phyloP scores from a whole-genome alignment of 2,329 filamentous ascomycete species.

The Beauveria brongniartii region DNA sequence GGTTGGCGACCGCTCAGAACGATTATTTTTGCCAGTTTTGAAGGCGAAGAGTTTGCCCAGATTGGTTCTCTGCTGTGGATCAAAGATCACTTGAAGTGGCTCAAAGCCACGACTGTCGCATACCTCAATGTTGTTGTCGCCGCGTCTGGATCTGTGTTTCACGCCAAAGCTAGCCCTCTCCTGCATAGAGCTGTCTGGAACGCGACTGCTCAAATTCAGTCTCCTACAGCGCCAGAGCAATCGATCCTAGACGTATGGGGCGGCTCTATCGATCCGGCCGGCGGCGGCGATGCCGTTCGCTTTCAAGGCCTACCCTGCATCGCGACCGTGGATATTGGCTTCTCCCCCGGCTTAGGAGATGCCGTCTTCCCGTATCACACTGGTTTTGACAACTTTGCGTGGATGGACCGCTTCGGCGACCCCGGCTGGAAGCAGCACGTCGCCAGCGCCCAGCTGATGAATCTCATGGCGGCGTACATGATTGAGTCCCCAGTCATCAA shows the following conservation, averaged over 20 bases:
- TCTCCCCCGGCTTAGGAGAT: constrained; percentile 33
- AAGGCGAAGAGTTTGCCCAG: constrained; percentile 71
- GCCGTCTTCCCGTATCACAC: constrained; percentile 70
- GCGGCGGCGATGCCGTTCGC: constrained; percentile 37
- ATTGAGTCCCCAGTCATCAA: constrained; percentile 30
- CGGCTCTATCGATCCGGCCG: constrained; percentile 43
- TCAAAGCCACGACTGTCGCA: constrained; percentile 59
- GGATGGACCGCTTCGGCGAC: constrained; percentile 77
- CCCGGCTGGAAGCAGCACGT: constrained; percentile 52
- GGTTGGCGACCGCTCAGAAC: constrained; percentile 77
- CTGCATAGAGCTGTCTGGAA: constrained; percentile 59
- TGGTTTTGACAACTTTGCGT: constrained; percentile 77
- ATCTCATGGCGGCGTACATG: constrained; percentile 31
- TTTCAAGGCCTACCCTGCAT: constrained; percentile 57
- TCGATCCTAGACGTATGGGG: constrained; percentile 35
- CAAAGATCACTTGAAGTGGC: constrained; percentile 72
- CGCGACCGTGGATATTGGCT: constrained; percentile 46
- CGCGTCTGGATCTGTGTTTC: constrained; percentile 47
- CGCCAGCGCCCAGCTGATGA: constrained; percentile 42
- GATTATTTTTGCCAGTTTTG: constrained; percentile 61
- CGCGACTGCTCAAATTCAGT: constrained; percentile 47
- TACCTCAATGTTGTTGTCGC: constrained; percentile 79
- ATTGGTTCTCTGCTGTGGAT: constrained; percentile 82
- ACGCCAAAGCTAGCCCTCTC: constrained; percentile 54
- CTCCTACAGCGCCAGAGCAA: constrained; percentile 41